Evolutionary conservation across 768 basidiomycete species (phyloP), one percentile per base, ranked within the genome.

Genomic region (Hygrocybe punicea): DNA sequence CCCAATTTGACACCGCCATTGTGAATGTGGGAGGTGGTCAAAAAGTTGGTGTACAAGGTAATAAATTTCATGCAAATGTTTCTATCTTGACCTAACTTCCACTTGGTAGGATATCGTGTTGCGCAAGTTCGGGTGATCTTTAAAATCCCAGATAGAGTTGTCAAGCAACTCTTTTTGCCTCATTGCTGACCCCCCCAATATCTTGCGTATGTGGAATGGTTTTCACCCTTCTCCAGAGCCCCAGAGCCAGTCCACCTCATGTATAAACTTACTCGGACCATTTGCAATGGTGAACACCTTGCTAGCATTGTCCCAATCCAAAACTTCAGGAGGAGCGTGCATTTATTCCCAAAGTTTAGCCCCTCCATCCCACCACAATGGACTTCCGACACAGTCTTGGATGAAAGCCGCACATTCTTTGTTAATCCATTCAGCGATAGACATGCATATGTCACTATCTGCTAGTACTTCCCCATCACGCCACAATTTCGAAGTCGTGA

Each of bases 191-290:
- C 42, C 58, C 13, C 55, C 52, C 6, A 11, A 56, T 60, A 64
- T 45, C 60, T 71, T 9, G 68, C 68, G 5, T 70, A 69, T 52
- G 59, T 70, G 6, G 63, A 69, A 51, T 68, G 67, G 67, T 70
- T 60, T 48, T 58, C 60, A 2, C 37, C 60, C 5, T 65, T 68
- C 48, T 24, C 53, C 17, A 16, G 40, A 42, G 33, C 23, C 14
- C 60, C 63, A 2, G 63, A 67, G 6, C 42, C 49, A 13, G 16
- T 64, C 24, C 62, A 66, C 39, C 49, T 50, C 40, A 53, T 68
- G 54, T 63, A 68, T 48, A 64, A 60, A 39, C 49, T 67, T 6
- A 51, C 24, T 8, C 59, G 53, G 5, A 36, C 36, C 17, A 23
- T 53, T 35, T 7, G 37, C 1, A 17, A 60, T 53, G 63, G 62